Evolutionary conservation across 768 basidiomycete species (phyloP).

Genomic region (Hericium alpestre): DNA sequence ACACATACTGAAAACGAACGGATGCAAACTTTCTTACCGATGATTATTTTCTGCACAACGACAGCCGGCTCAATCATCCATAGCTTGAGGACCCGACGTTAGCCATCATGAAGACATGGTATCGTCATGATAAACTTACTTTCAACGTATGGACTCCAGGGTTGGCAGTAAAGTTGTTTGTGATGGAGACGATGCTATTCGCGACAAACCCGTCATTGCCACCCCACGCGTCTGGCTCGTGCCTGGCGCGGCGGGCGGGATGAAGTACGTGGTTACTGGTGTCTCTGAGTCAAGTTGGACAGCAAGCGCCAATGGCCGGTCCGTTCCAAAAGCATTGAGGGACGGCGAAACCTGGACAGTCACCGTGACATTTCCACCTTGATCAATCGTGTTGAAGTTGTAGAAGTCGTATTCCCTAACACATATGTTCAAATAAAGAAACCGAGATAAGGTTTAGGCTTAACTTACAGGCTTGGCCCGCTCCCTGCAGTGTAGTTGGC

Average conservation of each 20-base stretch:
- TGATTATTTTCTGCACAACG: conserved; percentile 51
- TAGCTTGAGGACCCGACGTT: conserved; percentile 18
- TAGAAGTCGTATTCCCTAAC: background rate
- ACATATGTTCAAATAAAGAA: background rate
- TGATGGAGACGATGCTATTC: conserved; percentile 35
- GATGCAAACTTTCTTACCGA: conserved; percentile 25
- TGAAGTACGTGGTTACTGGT: conserved; percentile 34
- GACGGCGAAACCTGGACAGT: conserved; percentile 42
- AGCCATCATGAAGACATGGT: background rate
- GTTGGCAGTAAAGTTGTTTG: conserved; percentile 27
- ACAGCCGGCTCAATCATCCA: conserved; percentile 51
- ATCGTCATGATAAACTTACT: background rate
- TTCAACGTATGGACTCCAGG: conserved; percentile 19
- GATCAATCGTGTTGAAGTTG: background rate
- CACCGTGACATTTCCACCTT: conserved; percentile 26
- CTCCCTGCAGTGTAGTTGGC: conserved; percentile 49
- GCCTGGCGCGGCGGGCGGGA: conserved; percentile 43
- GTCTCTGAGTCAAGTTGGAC: conserved; percentile 36
- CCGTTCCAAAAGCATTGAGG: conserved; percentile 41
- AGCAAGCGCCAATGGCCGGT: conserved; percentile 40
- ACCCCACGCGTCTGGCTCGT: conserved; percentile 10
- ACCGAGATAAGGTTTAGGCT: background rate
- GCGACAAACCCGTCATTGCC: conserved; percentile 30
- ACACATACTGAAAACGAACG: too few relatives aligned
- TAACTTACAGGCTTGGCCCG: conserved; percentile 46